Conservation (phyloP, 1,284 basidiomycete species). For the Afroboletus lepidellus region DNA sequence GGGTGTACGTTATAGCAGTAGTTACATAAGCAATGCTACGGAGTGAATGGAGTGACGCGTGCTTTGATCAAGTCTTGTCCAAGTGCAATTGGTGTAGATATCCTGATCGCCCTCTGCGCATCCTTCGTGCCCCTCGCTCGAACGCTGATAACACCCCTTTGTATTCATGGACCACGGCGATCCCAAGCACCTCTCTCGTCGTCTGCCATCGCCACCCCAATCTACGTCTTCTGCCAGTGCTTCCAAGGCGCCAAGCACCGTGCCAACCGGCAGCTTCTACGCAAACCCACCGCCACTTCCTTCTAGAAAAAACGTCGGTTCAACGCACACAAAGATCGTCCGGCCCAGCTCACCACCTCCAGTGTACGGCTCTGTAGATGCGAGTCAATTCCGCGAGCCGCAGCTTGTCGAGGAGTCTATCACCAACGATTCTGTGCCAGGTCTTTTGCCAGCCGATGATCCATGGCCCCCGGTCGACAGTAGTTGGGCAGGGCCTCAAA, state of each 20-base stretch:
- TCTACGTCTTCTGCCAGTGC: conserved; percentile 15
- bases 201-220: conserved; percentile 25
- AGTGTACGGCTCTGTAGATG: conserved; percentile 26
- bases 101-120: conserved; percentile 14
- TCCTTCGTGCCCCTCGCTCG: conserved; percentile 1
- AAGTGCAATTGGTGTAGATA: conserved; percentile 8
- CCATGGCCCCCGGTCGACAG: conserved; percentile 14
- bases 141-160: conserved; percentile 9
- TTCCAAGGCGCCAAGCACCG: conserved; percentile 22
- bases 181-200: conserved; percentile 18
- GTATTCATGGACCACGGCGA: conserved; percentile 29
- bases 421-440: conserved; percentile 29
- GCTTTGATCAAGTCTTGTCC: conserved; percentile 18
- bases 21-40: conserved; percentile 30
- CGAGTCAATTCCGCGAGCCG: conserved; percentile 42
- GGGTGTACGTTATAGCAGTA: conserved; percentile 2
- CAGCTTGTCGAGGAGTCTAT: conserved; percentile 42
- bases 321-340: conserved; percentile 31
- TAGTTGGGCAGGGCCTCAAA: conserved; percentile 20
- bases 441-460: conserved; percentile 27
- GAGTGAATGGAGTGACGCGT: conserved; percentile 32
- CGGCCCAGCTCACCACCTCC: conserved; percentile 31
- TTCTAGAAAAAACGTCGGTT: conserved; percentile 31
- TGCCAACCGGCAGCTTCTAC: conserved; percentile 32
- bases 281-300: conserved; percentile 35